These are phyloP conservation scores for Oleoguttula mirabilis DNA, from an alignment of 495 filamentous ascomycete species.

Conservation along the genomic window DNA sequence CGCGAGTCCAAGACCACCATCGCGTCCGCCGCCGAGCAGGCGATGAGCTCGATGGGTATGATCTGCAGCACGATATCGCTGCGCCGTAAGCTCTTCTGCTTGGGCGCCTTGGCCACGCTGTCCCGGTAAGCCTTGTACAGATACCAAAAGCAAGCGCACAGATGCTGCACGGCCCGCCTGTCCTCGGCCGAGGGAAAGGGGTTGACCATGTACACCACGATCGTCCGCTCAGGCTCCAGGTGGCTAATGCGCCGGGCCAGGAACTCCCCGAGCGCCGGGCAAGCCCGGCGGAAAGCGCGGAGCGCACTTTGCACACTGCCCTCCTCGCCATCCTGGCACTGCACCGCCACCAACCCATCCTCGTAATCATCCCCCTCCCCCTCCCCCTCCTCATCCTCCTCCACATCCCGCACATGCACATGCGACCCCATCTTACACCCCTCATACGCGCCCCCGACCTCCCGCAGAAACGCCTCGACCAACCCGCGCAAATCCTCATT, in stretches of 20 bases:
- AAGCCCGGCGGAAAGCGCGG: conserved; percentile 16
- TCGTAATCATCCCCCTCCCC: conserved; percentile 33
- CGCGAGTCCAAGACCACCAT: conserved; percentile 55
- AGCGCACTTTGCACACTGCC: conserved; percentile 5
- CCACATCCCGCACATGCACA: conserved; percentile 20
- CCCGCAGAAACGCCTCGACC: conserved; percentile 56
- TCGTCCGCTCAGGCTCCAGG: conserved; percentile 26
- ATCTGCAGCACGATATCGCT: conserved; percentile 71
- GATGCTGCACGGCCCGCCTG: conserved; percentile 45
- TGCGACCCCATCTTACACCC: conserved; percentile 66
- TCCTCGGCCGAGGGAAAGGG: conserved; percentile 49
- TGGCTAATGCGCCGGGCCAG: conserved; percentile 44
- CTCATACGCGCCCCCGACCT: conserved; percentile 64
- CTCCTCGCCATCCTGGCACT: background rate
- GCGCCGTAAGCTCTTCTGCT: conserved; percentile 24
- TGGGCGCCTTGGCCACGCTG: conserved; percentile 36
- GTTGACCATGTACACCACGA: conserved; percentile 82
- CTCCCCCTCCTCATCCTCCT: conserved; percentile 26
- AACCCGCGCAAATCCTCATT: conserved; percentile 45
- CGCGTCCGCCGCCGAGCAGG: conserved; percentile 48
- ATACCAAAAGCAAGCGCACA: conserved; percentile 65
- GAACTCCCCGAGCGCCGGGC: conserved; percentile 31
- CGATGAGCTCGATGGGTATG: conserved; percentile 59
- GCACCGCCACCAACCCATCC: conserved; percentile 9
- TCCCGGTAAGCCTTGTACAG: conserved; percentile 59